phyloP scores from a whole-genome alignment of 2,329 filamentous ascomycete genomes.

The Eutypa lata region DNA sequence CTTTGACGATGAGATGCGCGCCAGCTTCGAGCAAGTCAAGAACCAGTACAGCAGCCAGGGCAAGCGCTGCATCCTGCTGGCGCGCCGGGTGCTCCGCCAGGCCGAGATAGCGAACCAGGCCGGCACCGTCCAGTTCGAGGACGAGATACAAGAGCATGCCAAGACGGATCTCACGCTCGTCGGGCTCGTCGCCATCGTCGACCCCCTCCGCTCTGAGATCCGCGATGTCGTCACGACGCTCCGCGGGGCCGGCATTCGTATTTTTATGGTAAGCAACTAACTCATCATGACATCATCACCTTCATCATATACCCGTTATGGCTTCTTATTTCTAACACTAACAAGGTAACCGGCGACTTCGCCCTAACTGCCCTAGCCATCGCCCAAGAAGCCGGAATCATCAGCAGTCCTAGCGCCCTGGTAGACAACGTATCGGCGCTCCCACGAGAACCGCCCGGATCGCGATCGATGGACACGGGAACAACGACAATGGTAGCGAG shows the following conservation, averaged over 20 bases:
- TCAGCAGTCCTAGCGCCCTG: constrained; percentile 47
- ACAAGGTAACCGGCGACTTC: constrained; percentile 70
- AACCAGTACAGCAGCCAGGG: constrained; percentile 67
- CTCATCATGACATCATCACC: background rate
- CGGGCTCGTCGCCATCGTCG: constrained; percentile 74
- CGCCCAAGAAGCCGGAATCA: constrained; percentile 68
- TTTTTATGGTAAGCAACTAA: constrained; percentile 62
- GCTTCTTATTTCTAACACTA: constrained; percentile 1
- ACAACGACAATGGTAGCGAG: constrained; percentile 14
- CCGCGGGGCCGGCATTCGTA: constrained; percentile 67
- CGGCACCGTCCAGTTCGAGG: constrained; percentile 51
- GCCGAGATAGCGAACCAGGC: constrained; percentile 35
- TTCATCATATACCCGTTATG: too few relatives aligned
- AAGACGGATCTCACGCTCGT: constrained; percentile 65
- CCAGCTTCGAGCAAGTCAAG: constrained; percentile 56
- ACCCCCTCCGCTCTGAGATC: constrained; percentile 73
- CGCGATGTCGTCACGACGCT: constrained; percentile 63
- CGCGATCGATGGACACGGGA: constrained; percentile 4
- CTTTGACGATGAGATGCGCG: constrained; percentile 44
- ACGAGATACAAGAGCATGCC: constrained; percentile 55
- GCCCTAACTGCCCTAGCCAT: constrained; percentile 72
- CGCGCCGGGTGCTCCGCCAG: constrained; percentile 53
- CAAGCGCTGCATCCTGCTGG: constrained; percentile 65
- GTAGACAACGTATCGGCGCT: constrained; percentile 56
- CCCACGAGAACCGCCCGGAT: constrained; percentile 24